Percentiles rank a stretch among this genome's conserved stretches.
Conservation (phyloP, 2,329 filamentous ascomycete species). For the Ascochyta viciae-villosae region DNA sequence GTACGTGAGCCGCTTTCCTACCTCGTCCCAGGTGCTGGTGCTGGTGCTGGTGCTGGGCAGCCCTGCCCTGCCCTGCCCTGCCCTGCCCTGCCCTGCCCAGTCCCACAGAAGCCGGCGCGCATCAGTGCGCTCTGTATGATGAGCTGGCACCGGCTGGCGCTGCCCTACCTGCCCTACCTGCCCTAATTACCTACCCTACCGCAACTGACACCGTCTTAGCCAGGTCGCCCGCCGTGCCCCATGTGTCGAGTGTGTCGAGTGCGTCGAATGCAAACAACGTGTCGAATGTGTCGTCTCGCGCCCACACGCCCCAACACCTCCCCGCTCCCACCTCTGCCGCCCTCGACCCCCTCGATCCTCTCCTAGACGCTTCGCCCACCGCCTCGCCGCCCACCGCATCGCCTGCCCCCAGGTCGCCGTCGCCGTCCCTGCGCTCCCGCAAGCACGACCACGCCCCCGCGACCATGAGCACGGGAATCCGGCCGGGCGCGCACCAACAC, state of each 20-base stretch:
- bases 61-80: background rate
- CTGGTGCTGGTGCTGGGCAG: background rate
- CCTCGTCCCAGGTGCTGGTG: background rate
- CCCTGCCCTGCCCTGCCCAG: conserved; percentile 28
- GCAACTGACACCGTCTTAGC: conserved; percentile 50
- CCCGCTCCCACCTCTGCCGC: conserved; percentile 59
- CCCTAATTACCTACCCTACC: background rate
- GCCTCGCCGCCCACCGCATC: conserved; percentile 48
- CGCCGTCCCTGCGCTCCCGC: conserved; percentile 7
- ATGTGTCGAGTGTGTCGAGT: conserved; percentile 43
- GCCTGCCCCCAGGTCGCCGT: conserved; percentile 60
- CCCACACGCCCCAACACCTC: conserved; percentile 57
- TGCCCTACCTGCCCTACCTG: background rate
- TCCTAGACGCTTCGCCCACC: conserved; percentile 59
- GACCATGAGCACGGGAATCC: conserved; percentile 6
- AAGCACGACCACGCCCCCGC: conserved; percentile 5
- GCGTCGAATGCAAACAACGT: background rate
- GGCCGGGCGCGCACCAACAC: conserved; percentile 14
- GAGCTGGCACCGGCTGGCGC: conserved; percentile 42
- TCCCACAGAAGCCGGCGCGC: conserved; percentile 26
- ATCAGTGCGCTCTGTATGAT: conserved; percentile 50
- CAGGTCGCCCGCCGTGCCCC: conserved; percentile 60
- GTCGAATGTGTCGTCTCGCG: conserved; percentile 59
- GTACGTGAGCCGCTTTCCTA: conserved; percentile 58
- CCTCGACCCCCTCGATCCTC: conserved; percentile 59